Evolutionary conservation across 2,329 filamentous ascomycete species (phyloP).

Genomic region (Penicillium sp.): DNA sequence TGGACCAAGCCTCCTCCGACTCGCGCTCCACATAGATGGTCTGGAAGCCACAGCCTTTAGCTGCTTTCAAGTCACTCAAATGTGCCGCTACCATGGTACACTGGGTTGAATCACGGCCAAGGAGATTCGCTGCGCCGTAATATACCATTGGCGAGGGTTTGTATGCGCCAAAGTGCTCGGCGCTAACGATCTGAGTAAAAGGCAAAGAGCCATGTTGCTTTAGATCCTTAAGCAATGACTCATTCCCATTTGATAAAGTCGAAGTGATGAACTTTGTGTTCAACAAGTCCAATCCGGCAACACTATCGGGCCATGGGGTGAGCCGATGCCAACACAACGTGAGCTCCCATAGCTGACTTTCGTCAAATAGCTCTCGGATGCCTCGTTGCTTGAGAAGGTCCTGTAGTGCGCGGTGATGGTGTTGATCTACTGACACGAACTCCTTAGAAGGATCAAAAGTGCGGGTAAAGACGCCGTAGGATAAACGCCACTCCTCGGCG

Average conservation of each 20-base stretch:
- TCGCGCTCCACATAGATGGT: constrained; percentile 73
- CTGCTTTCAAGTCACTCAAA: constrained; percentile 66
- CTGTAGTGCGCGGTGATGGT: constrained; percentile 64
- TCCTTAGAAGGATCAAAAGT: constrained; percentile 36
- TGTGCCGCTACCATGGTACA: constrained; percentile 79
- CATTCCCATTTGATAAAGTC: constrained; percentile 75
- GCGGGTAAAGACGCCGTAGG: constrained; percentile 63
- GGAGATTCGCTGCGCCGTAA: constrained; percentile 60
- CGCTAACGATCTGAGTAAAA: constrained; percentile 64
- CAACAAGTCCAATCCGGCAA: constrained; percentile 56
- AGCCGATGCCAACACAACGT: constrained; percentile 72
- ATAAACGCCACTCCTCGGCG: constrained; percentile 68
- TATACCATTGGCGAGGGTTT: constrained; percentile 72
- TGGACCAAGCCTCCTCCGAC: constrained; percentile 63
- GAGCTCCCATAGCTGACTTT: constrained; percentile 60
- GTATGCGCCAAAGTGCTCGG: constrained; percentile 71
- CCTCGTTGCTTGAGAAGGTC: constrained; percentile 57
- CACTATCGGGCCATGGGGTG: constrained; percentile 65
- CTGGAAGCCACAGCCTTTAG: constrained; percentile 62
- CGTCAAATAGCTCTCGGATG: constrained; percentile 60
- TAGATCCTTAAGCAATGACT: constrained; percentile 65
- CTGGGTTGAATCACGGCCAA: constrained; percentile 59
- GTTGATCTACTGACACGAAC: constrained; percentile 72
- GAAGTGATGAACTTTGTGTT: constrained; percentile 59
- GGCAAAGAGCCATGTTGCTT: constrained; percentile 57